These are phyloP conservation scores for Poa pratensis DNA, from an alignment of 176 grass and related monocot genomes.

Conservation along the genomic window DNA sequence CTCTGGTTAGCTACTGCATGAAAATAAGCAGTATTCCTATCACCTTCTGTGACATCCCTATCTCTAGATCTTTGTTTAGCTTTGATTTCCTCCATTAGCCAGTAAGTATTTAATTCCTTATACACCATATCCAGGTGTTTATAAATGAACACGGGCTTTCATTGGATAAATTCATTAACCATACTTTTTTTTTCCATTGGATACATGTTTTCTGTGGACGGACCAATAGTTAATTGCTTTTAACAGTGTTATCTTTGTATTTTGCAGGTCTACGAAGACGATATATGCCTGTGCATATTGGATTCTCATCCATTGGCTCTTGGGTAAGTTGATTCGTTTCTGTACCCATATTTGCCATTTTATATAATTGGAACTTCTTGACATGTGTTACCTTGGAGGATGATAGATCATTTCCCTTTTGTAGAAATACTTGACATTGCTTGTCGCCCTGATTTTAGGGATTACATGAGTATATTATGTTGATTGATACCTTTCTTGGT, in stretches of 20 bases:
- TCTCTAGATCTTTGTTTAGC: too few relatives aligned
- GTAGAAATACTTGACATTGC: neutral
- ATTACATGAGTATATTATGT: constrained; percentile 8
- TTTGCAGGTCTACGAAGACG: constrained; percentile 53
- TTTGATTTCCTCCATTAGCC: too few relatives aligned
- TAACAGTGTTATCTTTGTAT: neutral
- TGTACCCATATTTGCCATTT: neutral
- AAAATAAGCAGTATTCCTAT: too few relatives aligned
- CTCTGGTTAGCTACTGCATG: too few relatives aligned
- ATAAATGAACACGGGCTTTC: neutral
- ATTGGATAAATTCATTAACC: neutral
- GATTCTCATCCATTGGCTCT: constrained; percentile 49
- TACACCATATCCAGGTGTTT: too few relatives aligned
- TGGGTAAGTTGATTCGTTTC: constrained; percentile 34
- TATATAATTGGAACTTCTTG: neutral
- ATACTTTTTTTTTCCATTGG: neutral
- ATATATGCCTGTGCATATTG: constrained; percentile 52
- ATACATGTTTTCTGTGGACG: neutral
- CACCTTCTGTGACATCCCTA: too few relatives aligned
- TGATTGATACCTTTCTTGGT: neutral
- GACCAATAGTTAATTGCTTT: neutral
- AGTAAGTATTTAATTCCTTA: too few relatives aligned
- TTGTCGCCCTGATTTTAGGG: neutral
- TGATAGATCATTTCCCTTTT: neutral
- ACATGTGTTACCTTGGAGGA: neutral